Evolutionary conservation across 129 eudicot species (phyloP), one percentile per base, ranked within the genome.

Genomic region (Flaveria robusta): DNA sequence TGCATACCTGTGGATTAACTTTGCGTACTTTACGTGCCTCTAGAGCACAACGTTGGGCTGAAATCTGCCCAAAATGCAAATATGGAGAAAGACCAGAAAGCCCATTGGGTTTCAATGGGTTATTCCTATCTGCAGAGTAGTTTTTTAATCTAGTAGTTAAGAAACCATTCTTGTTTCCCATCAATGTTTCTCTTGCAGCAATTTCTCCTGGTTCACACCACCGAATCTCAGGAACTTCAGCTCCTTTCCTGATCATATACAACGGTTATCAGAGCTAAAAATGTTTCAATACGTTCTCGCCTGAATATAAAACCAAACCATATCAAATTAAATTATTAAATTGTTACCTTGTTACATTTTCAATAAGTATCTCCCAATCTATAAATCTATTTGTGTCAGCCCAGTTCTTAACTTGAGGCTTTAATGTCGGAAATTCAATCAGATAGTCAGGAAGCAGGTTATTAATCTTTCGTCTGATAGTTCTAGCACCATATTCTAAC

Each of bases 171-270:
- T 79, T 82, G n/a, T 66, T 24, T 76, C 99, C 99, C 76, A 81
- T 88, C 78, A 95, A 81, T 51, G 85, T 89, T 67, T 95, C 95
- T 42, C 85, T 68, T 22, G 94, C 99, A 45, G 97, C 95, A 56
- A 55, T 60, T 86, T 91, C 99, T 54, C 99, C 99, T 41, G 99
- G 92, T 88, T 91, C 82, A 78, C 99, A 95, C 99, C 99, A 95
- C 49, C 72, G 86, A 62, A 95, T 82, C 83, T 95, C 99, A 64
- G 99, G 92, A 68, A 95, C 97, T 80, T 91, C 99, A 37, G 80
- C 88, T 50, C 99, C 99, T 87, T 88, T 79, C 85, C 98, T 91
- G 87, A 14, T 75, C 54, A 82, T 45, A 75, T 45, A 42, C 31
- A 55, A 54, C 5, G 9, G 31, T 20, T 49, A 29, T 78, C 68